phyloP scores from a whole-genome alignment of 306 rosid species.

The Glycine soja region DNA sequence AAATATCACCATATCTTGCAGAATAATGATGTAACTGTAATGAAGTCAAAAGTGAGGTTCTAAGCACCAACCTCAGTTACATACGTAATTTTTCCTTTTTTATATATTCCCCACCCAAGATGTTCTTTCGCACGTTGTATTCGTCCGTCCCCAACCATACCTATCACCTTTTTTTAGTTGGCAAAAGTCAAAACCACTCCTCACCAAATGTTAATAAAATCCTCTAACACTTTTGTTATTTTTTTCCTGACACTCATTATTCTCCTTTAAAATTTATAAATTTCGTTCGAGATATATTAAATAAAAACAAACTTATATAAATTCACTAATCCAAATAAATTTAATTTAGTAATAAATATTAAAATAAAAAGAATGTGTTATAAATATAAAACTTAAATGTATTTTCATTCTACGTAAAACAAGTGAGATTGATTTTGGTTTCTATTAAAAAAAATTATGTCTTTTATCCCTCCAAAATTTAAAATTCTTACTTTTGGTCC shows the following conservation, averaged over 20 bases:
- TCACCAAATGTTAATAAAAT: not conserved
- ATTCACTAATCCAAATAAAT: not conserved
- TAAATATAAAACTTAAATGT: too few species aligned
- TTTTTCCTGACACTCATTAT: not conserved
- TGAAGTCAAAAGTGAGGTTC: not conserved
- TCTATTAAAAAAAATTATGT: too few species aligned
- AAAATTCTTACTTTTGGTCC: too few species aligned
- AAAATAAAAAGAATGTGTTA: too few species aligned
- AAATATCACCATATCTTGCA: not conserved
- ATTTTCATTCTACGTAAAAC: too few species aligned
- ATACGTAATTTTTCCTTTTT: not conserved
- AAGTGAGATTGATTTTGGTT: too few species aligned
- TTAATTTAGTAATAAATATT: too few species aligned
- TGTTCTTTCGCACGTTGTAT: constrained; percentile 38
- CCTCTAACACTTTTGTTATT: not conserved
- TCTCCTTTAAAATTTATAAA: not conserved
- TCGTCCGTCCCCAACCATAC: not conserved
- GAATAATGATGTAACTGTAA: not conserved
- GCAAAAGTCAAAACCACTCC: constrained; percentile 22
- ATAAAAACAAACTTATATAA: too few species aligned
- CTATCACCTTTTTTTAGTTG: not conserved
- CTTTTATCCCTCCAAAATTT: too few species aligned
- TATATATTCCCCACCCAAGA: constrained; percentile 42
- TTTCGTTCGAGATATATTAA: not conserved
- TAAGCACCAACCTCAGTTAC: not conserved